A percentile compares a stretch with the other conserved stretches of the same genome.
Conservation (phyloP, 1,139 yeast species). For the Hemisphaericaspora xylanilytica region DNA sequence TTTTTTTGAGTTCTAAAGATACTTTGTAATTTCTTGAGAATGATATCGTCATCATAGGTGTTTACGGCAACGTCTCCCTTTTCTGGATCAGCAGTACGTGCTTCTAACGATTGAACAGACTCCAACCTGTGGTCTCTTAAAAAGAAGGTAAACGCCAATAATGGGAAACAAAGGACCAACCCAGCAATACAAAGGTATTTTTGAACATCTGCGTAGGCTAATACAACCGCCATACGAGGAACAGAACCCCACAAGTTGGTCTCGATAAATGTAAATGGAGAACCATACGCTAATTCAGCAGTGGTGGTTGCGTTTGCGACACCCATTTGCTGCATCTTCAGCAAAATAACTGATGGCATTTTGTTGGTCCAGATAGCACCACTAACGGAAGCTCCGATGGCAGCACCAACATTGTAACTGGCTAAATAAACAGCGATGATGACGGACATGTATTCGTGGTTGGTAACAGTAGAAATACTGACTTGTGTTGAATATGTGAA, state of each 20-base stretch:
- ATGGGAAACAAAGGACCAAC: conserved; percentile 31
- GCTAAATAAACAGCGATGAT: conserved; percentile 57
- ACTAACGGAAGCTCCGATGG: conserved; percentile 51
- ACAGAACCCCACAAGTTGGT: conserved; percentile 59
- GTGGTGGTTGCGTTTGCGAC: conserved; percentile 17
- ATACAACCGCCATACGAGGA: conserved; percentile 54
- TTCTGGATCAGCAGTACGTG: conserved; percentile 21
- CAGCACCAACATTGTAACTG: conserved; percentile 58
- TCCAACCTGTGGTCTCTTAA: conserved; percentile 55
- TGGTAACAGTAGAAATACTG: conserved; percentile 59
- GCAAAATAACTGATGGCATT: conserved; percentile 15
- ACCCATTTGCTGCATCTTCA: conserved; percentile 16
- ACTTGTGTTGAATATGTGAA: conserved; percentile 68
- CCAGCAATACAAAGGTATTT: conserved; percentile 57
- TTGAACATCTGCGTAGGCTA: conserved; percentile 61
- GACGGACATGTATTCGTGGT: conserved; percentile 65
- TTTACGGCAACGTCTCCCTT: conserved; percentile 38
- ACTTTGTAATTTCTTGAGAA: conserved; percentile 12
- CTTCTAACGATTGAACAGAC: conserved; percentile 36
- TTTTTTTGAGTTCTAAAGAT: background rate
- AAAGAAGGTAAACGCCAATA: conserved; percentile 47
- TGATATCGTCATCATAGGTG: conserved; percentile 35
- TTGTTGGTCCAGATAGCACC: conserved; percentile 64
- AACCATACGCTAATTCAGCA: conserved; percentile 50
- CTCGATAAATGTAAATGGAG: conserved; percentile 49